Conservation (phyloP, 2,329 filamentous ascomycete genomes). For the Colletotrichum camelliae region DNA sequence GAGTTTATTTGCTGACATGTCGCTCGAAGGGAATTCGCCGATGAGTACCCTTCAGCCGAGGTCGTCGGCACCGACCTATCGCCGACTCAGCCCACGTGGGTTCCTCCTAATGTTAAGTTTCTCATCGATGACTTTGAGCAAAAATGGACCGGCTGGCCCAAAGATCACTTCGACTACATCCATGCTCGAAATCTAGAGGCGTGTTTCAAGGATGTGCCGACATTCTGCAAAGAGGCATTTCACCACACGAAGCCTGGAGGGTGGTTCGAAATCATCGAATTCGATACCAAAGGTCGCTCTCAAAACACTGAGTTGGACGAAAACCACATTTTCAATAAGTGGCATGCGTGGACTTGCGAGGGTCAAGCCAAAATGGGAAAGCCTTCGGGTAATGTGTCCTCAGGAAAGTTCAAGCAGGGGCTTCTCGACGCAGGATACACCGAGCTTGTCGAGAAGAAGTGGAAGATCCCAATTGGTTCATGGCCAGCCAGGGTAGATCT, state of each 20-base stretch:
- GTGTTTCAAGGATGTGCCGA: conserved; percentile 59
- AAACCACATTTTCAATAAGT: conserved; percentile 20
- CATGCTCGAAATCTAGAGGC: conserved; percentile 65
- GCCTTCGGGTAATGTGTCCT: conserved; percentile 28
- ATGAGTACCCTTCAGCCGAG: conserved; percentile 47
- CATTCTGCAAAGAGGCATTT: conserved; percentile 56
- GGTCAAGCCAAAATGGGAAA: conserved; percentile 34
- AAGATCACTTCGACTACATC: conserved; percentile 60
- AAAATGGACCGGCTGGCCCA: conserved; percentile 45
- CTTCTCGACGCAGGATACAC: conserved; percentile 29
- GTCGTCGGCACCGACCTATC: conserved; percentile 60
- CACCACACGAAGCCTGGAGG: conserved; percentile 50
- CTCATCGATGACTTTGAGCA: conserved; percentile 37
- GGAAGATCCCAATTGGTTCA: conserved; percentile 20
- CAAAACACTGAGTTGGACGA: neutral
- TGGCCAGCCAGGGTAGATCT: conserved; percentile 19
- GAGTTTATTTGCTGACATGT: neutral
- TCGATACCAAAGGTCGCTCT: conserved; percentile 24
- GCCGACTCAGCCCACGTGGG: conserved; percentile 47
- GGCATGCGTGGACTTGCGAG: conserved; percentile 30
- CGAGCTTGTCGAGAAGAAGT: conserved; percentile 13
- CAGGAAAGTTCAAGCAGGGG: conserved; percentile 18
- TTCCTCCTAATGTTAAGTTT: conserved; percentile 38
- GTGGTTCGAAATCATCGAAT: conserved; percentile 34
- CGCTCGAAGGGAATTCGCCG: conserved; percentile 48